These are phyloP conservation scores for Scortechinia acanthostroma DNA, from an alignment of 2,329 filamentous ascomycete species.

Conservation along the genomic window DNA sequence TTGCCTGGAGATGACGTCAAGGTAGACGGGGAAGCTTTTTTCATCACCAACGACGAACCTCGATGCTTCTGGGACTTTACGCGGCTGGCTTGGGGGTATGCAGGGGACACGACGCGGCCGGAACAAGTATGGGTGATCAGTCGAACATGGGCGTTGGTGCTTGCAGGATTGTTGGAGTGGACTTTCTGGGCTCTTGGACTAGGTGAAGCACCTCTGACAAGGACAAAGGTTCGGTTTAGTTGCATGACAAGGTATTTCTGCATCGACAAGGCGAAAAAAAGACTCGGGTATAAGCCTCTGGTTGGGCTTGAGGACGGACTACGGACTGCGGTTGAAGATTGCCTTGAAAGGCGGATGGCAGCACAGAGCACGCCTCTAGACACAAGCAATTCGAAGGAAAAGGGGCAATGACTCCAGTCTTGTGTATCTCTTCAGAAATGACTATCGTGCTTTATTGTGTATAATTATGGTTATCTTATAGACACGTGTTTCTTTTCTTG, in stretches of 20 bases:
- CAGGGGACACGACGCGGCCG: not conserved
- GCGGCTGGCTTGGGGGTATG: not conserved
- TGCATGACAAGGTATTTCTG: constrained; percentile 1
- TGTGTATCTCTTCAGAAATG: too few relatives aligned
- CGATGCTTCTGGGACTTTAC: not conserved
- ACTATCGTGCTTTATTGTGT: too few relatives aligned
- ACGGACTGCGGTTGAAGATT: not conserved
- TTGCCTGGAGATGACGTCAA: too few relatives aligned
- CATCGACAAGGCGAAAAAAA: constrained; percentile 1
- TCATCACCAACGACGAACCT: not conserved
- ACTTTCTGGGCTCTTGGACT: not conserved
- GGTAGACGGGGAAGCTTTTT: not conserved
- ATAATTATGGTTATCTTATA: too few relatives aligned
- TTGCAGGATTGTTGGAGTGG: not conserved
- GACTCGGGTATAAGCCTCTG: not conserved
- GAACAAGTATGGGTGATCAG: not conserved
- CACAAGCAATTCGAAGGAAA: too few relatives aligned
- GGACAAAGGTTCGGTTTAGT: constrained; percentile 1
- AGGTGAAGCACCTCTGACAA: not conserved
- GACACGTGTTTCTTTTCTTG: too few relatives aligned
- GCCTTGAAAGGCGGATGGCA: too few relatives aligned
- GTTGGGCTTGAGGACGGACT: not conserved
- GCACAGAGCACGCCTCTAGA: too few relatives aligned
- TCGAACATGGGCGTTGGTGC: not conserved
- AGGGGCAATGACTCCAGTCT: too few relatives aligned